phyloP scores from a whole-genome alignment of 202 grass and related monocot species.

The Hordeum pubiflorum region DNA sequence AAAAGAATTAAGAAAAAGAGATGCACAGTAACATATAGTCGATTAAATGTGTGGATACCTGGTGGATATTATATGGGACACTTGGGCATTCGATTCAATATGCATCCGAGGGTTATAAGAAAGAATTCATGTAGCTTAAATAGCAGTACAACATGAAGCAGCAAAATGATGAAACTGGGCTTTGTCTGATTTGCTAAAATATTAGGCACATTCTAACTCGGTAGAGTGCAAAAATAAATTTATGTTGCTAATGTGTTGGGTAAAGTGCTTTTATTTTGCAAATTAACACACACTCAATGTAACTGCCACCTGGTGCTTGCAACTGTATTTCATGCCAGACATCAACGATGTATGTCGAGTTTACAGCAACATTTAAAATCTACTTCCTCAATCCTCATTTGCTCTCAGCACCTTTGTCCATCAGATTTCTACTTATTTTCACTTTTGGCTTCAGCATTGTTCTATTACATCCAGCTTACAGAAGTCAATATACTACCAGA shows the following conservation, averaged over 20 bases:
- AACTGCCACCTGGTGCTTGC: not conserved
- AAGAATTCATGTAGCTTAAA: not conserved
- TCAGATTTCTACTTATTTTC: not conserved
- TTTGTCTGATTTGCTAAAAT: not conserved
- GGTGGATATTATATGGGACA: not conserved
- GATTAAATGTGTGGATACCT: not conserved
- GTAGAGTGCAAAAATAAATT: not conserved
- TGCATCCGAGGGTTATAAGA: not conserved
- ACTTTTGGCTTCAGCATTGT: not conserved
- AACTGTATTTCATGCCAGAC: not conserved
- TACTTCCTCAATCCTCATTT: not conserved
- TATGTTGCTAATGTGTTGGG: not conserved
- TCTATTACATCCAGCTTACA: not conserved
- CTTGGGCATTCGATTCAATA: not conserved
- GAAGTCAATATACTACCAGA: not conserved
- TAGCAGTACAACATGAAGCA: not conserved
- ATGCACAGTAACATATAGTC: not conserved
- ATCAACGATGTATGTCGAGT: not conserved
- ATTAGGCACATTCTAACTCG: not conserved
- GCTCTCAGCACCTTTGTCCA: not conserved
- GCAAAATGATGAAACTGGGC: not conserved
- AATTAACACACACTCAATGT: not conserved
- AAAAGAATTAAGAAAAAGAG: not conserved
- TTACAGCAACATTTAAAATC: not conserved
- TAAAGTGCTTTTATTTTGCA: not conserved